Percentiles rank a stretch among this genome's conserved stretches.
Conservation (phyloP, 116 monocot genomes). For the Phalaenopsis hybrid region DNA sequence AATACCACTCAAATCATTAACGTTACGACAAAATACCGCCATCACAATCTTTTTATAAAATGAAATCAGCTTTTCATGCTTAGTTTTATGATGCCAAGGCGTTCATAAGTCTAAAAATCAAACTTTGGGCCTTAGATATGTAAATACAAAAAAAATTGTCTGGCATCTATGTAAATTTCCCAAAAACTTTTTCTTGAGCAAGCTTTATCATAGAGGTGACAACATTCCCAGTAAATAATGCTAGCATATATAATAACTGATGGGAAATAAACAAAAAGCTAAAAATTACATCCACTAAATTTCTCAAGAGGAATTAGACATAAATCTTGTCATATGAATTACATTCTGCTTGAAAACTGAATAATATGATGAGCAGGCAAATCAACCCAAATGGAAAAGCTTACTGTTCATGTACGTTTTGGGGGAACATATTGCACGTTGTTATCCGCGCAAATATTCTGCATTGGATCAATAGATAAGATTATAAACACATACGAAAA, state of each 20-base stretch:
- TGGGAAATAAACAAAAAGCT: neutral
- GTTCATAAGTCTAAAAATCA: too few relatives aligned
- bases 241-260: neutral
- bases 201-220: too few relatives aligned
- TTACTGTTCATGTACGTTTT: conserved; percentile 19
- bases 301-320: neutral
- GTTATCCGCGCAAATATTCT: conserved; percentile 51
- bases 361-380: neutral
- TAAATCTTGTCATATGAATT: neutral
- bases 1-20: too few relatives aligned
- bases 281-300: neutral
- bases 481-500: neutral
- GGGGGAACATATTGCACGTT: conserved; percentile 55
- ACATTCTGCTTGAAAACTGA: neutral
- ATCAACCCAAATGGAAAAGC: neutral
- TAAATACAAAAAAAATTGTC: too few relatives aligned
- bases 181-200: too few relatives aligned
- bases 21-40: too few relatives aligned
- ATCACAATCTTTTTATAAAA: too few relatives aligned
- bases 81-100: too few relatives aligned
- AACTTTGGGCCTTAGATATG: too few relatives aligned
- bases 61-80: too few relatives aligned
- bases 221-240: too few relatives aligned
- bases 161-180: too few relatives aligned
- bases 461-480: neutral